These are phyloP conservation scores for Brassica rapa DNA, from an alignment of 345 rosid species.

Conservation along the genomic window DNA sequence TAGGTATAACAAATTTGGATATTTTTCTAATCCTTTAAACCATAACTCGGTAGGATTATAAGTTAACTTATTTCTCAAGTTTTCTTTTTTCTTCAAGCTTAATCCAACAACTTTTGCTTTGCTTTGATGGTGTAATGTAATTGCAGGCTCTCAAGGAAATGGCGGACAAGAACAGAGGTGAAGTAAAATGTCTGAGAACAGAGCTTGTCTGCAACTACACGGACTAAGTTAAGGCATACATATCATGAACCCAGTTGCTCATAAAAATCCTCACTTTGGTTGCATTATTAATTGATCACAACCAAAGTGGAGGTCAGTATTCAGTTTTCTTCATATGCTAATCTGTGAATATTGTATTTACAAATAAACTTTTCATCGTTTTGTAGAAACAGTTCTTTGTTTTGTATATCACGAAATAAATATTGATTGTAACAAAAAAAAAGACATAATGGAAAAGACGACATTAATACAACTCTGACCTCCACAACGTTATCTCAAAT, in stretches of 20 bases:
- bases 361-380: constrained; percentile 19
- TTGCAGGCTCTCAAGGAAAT: constrained; percentile 92
- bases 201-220: constrained; percentile 61
- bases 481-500: too few relatives aligned
- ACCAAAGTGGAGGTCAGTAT: constrained; percentile 24
- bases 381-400: constrained; percentile 30
- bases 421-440: too few relatives aligned
- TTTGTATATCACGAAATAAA: constrained; percentile 25
- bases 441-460: background rate
- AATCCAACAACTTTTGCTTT: background rate
- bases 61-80: too few relatives aligned
- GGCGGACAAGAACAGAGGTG: constrained; percentile 76
- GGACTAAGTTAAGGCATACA: constrained; percentile 84
- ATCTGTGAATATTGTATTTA: constrained; percentile 32
- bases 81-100: too few relatives aligned
- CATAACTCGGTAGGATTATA: too few relatives aligned
- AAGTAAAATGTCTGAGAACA: constrained; percentile 83
- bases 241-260: constrained; percentile 52
- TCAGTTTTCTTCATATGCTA: constrained; percentile 27
- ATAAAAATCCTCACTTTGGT: constrained; percentile 20
- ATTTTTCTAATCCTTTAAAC: too few relatives aligned
- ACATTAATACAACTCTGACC: background rate
- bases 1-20: too few relatives aligned
- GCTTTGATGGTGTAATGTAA: constrained; percentile 4
- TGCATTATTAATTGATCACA: constrained; percentile 23